A percentile compares a stretch with the other conserved stretches of the same genome.
These are phyloP conservation scores for Colletotrichum gigasporum DNA, from an alignment of 2,329 filamentous ascomycete genomes.

Conservation along the genomic window DNA sequence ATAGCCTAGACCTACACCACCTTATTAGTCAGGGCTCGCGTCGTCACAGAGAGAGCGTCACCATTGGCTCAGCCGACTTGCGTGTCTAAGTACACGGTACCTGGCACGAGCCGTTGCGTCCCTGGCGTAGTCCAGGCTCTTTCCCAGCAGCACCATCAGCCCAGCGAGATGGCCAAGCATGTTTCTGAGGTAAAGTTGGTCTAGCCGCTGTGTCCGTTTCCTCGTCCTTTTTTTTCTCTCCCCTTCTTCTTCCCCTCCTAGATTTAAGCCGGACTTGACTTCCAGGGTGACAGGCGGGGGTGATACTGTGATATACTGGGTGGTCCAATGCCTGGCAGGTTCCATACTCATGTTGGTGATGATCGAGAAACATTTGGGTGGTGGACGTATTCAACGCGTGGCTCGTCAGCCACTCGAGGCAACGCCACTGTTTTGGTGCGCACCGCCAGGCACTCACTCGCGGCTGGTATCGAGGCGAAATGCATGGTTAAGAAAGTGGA, in stretches of 20 bases:
- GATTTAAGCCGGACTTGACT: conserved; percentile 5
- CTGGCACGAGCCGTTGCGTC: background rate
- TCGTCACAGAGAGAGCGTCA: no score
- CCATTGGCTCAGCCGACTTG: background rate
- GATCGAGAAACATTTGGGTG: no score
- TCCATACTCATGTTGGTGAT: no score
- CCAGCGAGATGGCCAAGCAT: conserved; percentile 9
- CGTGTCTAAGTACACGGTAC: background rate
- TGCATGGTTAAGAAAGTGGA: background rate
- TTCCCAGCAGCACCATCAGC: conserved; percentile 5
- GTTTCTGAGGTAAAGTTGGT: background rate
- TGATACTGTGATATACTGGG: background rate
- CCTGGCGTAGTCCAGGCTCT: conserved; percentile 16
- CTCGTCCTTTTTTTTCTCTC: background rate
- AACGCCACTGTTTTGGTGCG: no score
- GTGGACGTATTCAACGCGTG: background rate
- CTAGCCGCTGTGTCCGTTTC: conserved; percentile 17
- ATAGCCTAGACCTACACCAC: no score
- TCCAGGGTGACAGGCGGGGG: conserved; percentile 3
- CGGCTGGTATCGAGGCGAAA: background rate
- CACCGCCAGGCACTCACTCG: no score
- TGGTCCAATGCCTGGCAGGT: no score
- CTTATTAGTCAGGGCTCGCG: no score
- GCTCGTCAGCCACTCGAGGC: conserved; percentile 12
- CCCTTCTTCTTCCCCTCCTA: background rate